phyloP scores from a whole-genome alignment of 805 yeast species.

The Ogataea trehaloabstinens region DNA sequence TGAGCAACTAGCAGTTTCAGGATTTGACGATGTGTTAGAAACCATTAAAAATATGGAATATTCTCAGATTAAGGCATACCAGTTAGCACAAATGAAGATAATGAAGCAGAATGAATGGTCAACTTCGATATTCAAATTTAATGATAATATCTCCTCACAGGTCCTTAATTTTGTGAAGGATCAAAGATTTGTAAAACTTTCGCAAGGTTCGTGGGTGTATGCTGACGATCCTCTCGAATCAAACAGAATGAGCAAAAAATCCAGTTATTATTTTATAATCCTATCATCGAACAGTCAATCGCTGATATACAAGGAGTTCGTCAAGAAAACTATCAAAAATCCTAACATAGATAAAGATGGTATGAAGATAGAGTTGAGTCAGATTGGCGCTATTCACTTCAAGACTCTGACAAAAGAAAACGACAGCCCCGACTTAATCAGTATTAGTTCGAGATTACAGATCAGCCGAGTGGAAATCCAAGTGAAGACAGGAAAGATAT shows the following conservation, averaged over 20 bases:
- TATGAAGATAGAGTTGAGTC: constrained; percentile 47
- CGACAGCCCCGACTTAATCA: constrained; percentile 44
- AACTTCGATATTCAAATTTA: constrained; percentile 44
- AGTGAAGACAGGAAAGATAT: constrained; percentile 26
- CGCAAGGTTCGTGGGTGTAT: constrained; percentile 81
- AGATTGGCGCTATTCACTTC: constrained; percentile 50
- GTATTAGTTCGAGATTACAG: constrained; percentile 50
- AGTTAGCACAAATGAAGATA: constrained; percentile 43
- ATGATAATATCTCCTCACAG: constrained; percentile 49
- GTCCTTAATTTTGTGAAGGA: constrained; percentile 70
- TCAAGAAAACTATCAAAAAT: constrained; percentile 39
- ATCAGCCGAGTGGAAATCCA: constrained; percentile 24
- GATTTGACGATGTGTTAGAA: constrained; percentile 45
- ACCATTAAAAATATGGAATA: constrained; percentile 42
- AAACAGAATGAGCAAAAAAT: constrained; percentile 13
- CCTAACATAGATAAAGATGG: constrained; percentile 65
- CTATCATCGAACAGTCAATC: constrained; percentile 66
- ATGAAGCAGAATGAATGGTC: constrained; percentile 44
- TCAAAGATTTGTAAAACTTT: constrained; percentile 67
- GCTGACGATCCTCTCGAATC: constrained; percentile 49
- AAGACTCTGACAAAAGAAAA: constrained; percentile 42
- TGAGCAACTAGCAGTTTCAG: constrained; percentile 16
- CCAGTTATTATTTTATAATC: constrained; percentile 48
- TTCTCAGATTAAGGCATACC: constrained; percentile 52
- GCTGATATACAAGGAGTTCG: constrained; percentile 59